Base-by-base conservation (phyloP, 768 basidiomycete genomes). In the Pisolithus tinctorius region DNA sequence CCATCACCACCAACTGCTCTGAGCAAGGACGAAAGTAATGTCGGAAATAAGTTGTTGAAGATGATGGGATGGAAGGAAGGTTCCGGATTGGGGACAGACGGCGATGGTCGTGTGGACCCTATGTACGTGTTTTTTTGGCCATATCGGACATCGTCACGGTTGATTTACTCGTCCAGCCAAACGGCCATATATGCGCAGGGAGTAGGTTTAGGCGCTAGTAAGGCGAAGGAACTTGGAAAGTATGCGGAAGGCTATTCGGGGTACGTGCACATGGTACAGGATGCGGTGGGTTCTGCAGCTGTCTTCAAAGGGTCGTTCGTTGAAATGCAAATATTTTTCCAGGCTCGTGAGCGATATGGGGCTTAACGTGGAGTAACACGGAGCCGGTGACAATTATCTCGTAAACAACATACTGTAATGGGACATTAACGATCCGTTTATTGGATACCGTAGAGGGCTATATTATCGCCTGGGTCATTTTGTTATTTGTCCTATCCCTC, bases 21-120 rank as follows among this genome's bases (percentile, higher is more conserved):
- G 5, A 88, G 81, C 5, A 73, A 89, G 63, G 93, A 97, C 60
- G 81, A 84, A 46, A 83, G 60, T 39, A 98, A 98, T 59, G 80
- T 92, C 10, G 96, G 96, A 6, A 94, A 94, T 63, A 93, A 91
- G 62, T 65, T 99, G 51, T 67, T 98, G 55, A 91, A 92, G 67
- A 94, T 95, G 82, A 97, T 98, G 94, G 96, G 95, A 1, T 98
- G 94, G 94, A 88, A 78, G 55, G 87, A 88, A 60, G 94, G 94
- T 6, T 83, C 79, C 14, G 94, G 95, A 1, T 69, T 98, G 38
- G 95, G 95, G 1, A 77, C 81, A 6, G 77, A 77, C 44, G 88
- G 88, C 4, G 88, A 90, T 48, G 94, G 94, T 41, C 70, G 93
- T 51, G 83, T 91, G 10, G 91, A 94, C 50, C 93, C 94, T 11